Evolutionary conservation across 768 basidiomycete genomes (phyloP).

Genomic region (Hypsizygus marmoreus): DNA sequence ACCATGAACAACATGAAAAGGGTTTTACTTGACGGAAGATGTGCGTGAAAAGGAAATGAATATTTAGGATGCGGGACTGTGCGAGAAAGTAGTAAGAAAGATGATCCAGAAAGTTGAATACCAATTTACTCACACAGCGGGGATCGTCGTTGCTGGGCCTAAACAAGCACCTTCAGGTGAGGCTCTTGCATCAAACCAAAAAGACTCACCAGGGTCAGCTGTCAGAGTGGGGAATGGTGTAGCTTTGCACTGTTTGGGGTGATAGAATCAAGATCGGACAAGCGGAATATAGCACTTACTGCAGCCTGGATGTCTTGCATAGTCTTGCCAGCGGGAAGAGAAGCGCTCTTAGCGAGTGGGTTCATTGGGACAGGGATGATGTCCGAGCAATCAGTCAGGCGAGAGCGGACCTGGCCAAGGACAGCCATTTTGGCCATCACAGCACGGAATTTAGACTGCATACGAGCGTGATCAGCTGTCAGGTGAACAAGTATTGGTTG

Average conservation of each 20-base stretch:
- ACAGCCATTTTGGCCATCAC: slow-evolving; percentile 34
- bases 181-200: background rate
- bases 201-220: slow-evolving; percentile 18
- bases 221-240: slow-evolving; percentile 27
- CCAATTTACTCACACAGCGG: slow-evolving; percentile 18
- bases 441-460: slow-evolving; percentile 26
- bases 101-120: background rate
- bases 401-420: slow-evolving; percentile 23
- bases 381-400: slow-evolving; percentile 30
- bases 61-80: background rate
- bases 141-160: slow-evolving; percentile 19
- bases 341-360: slow-evolving; percentile 13
- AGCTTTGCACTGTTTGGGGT: slow-evolving; percentile 13
- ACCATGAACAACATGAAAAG: too few relatives aligned
- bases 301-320: slow-evolving; percentile 27
- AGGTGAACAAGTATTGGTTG: background rate
- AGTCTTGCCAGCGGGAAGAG: slow-evolving; percentile 32
- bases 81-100: background rate
- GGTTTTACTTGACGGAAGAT: too few relatives aligned
- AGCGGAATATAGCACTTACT: slow-evolving; percentile 6
- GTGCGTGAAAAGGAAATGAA: too few relatives aligned
- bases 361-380: slow-evolving; percentile 19
- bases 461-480: slow-evolving; percentile 22
- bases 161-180: background rate
- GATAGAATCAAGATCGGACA: background rate